These are phyloP conservation scores for Flagelloscypha sp. DNA, from an alignment of 768 basidiomycete genomes.

Conservation along the genomic window DNA sequence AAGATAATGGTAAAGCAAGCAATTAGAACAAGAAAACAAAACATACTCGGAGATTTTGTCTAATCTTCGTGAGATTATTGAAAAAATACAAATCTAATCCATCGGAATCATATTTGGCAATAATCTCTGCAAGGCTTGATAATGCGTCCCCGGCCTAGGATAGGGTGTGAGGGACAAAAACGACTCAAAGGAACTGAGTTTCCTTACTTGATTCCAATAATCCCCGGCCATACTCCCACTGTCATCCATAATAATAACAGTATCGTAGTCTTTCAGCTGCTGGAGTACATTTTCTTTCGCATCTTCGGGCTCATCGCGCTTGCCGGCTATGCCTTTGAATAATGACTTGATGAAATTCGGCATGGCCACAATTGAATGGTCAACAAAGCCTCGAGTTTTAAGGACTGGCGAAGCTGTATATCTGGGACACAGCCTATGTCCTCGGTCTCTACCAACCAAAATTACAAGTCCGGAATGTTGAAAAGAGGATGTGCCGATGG, in stretches of 20 bases:
- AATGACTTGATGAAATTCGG: too few species aligned
- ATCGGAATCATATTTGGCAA: constrained; percentile 42
- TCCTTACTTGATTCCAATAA: constrained; percentile 42
- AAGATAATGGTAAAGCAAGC: constrained; percentile 31
- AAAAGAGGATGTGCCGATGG: too few species aligned
- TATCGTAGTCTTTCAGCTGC: constrained; percentile 40
- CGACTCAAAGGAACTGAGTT: neutral
- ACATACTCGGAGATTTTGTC: constrained; percentile 30
- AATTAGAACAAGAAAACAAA: constrained; percentile 12
- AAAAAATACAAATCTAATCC: constrained; percentile 61
- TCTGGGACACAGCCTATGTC: too few species aligned
- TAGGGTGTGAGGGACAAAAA: constrained; percentile 5
- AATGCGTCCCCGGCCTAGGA: constrained; percentile 39
- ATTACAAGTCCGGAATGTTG: too few species aligned
- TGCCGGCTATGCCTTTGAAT: too few species aligned
- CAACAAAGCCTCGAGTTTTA: too few species aligned
- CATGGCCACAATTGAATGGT: too few species aligned
- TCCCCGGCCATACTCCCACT: constrained; percentile 45
- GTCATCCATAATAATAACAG: constrained; percentile 53
- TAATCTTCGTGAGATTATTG: constrained; percentile 29
- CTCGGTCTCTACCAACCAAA: too few species aligned
- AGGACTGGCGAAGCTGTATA: too few species aligned
- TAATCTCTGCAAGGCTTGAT: constrained; percentile 38
- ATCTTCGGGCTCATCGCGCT: too few species aligned
- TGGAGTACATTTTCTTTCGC: too few species aligned